Evolutionary conservation across 257 asterid species (phyloP).

Genomic region (Catharanthus roseus): DNA sequence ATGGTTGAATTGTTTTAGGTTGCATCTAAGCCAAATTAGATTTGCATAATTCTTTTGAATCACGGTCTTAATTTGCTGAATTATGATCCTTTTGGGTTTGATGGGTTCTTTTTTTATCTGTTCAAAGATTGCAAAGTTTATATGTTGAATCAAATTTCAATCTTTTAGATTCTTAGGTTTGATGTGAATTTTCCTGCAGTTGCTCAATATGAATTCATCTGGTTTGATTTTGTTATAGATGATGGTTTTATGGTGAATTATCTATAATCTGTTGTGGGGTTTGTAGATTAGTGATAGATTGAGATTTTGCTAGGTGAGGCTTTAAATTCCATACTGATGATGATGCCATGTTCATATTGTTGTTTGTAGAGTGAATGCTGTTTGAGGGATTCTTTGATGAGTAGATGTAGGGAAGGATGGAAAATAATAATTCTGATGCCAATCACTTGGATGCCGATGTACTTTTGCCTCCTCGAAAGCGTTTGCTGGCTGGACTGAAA

Average conservation of each 20-base stretch:
- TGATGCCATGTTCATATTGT: constrained; percentile 22
- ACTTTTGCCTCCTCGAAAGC: constrained; percentile 91
- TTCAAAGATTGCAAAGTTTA: constrained; percentile 5
- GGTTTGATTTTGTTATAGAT: constrained; percentile 16
- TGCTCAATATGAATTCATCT: constrained; percentile 21
- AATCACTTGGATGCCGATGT: constrained; percentile 77
- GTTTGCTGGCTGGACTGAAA: constrained; percentile 87
- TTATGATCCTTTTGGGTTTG: constrained; percentile 18
- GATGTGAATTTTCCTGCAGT: constrained; percentile 17
- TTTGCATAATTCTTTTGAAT: constrained; percentile 29
- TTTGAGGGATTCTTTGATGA: constrained; percentile 26
- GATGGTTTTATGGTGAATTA: constrained; percentile 21
- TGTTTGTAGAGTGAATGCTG: constrained; percentile 35
- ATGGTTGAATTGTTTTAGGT: constrained; percentile 4
- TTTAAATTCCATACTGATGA: constrained; percentile 28
- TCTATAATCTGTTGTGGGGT: constrained; percentile 26
- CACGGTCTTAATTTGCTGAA: constrained; percentile 25
- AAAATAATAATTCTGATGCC: constrained; percentile 49
- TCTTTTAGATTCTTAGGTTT: constrained; percentile 15
- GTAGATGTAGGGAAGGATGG: constrained; percentile 57
- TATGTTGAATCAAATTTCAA: not conserved
- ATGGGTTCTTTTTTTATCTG: not conserved
- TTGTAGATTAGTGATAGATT: constrained; percentile 13
- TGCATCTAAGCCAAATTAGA: constrained; percentile 22
- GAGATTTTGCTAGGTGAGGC: constrained; percentile 11